Conservation (phyloP, 176 grass and related monocot genomes). For the Chloris gayana region DNA sequence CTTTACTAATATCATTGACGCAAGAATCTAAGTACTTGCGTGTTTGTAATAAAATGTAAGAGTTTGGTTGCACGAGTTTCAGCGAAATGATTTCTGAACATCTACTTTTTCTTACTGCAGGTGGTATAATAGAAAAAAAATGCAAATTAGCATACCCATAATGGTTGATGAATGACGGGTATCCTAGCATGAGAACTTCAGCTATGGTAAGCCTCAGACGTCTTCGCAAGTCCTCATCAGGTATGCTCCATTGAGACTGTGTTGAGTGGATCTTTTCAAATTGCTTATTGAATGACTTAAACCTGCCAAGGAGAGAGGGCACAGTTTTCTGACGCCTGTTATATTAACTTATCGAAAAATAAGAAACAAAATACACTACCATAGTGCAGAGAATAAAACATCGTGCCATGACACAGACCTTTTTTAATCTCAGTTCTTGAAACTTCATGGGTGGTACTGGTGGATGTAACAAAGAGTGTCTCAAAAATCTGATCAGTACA, state of each 20-base stretch:
- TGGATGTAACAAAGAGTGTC: conserved; percentile 63
- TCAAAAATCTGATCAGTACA: conserved; percentile 66
- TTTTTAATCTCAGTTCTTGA: conserved; percentile 59
- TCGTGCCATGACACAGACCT: conserved; percentile 30
- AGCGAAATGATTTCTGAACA: not conserved
- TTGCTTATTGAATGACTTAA: conserved; percentile 73
- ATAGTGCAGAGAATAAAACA: not conserved
- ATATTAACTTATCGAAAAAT: not conserved
- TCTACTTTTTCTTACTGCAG: not conserved
- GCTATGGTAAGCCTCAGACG: conserved; percentile 65
- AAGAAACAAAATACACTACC: not conserved
- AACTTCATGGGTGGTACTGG: conserved; percentile 51
- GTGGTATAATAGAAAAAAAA: not conserved
- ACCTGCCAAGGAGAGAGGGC: conserved; percentile 31
- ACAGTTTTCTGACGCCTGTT: not conserved
- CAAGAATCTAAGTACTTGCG: not conserved
- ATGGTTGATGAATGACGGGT: conserved; percentile 63
- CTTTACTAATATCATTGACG: not conserved
- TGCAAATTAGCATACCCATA: conserved; percentile 60
- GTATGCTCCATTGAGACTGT: conserved; percentile 72
- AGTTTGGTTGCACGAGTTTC: not conserved
- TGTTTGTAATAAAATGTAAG: not conserved
- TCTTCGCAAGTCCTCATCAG: conserved; percentile 65
- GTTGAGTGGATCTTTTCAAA: conserved; percentile 67
- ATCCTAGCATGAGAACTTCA: conserved; percentile 72